Evolutionary conservation across 345 rosid genomes (phyloP).

Genomic region (Eucalyptus pauciflora): DNA sequence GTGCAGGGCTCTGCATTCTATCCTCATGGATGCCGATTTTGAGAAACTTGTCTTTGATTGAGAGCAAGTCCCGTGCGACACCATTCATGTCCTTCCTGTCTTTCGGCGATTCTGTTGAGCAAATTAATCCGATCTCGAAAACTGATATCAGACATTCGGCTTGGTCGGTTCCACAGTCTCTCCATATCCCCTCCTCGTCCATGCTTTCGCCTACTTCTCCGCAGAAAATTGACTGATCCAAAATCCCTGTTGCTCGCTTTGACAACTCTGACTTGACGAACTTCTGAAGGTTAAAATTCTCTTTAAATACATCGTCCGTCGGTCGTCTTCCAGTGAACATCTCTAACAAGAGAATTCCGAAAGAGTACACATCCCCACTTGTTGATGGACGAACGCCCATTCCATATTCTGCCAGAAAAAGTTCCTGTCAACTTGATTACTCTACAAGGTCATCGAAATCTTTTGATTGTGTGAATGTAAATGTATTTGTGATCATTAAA

Average conservation of each 20-base stretch:
- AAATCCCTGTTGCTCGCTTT: neutral
- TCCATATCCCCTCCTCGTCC: neutral
- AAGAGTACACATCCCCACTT: neutral
- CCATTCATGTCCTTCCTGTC: neutral
- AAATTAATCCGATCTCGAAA: neutral
- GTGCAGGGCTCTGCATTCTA: neutral
- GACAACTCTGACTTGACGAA: neutral
- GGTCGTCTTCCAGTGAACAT: neutral
- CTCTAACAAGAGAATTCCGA: neutral
- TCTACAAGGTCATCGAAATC: neutral
- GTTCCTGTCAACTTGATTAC: neutral
- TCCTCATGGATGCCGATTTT: neutral
- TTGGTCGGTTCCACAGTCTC: neutral
- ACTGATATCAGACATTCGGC: neutral
- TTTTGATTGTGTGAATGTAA: neutral
- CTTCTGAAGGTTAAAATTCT: neutral
- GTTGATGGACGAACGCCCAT: neutral
- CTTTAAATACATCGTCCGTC: accelerated
- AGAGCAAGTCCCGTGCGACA: neutral
- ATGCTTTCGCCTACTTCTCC: neutral
- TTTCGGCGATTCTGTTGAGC: neutral
- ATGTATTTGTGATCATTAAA: neutral
- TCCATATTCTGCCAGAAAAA: neutral
- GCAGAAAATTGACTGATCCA: neutral
- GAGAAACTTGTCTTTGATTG: neutral